phyloP scores from a whole-genome alignment of 2,329 filamentous ascomycete genomes.

The Podosphaera fusca region DNA sequence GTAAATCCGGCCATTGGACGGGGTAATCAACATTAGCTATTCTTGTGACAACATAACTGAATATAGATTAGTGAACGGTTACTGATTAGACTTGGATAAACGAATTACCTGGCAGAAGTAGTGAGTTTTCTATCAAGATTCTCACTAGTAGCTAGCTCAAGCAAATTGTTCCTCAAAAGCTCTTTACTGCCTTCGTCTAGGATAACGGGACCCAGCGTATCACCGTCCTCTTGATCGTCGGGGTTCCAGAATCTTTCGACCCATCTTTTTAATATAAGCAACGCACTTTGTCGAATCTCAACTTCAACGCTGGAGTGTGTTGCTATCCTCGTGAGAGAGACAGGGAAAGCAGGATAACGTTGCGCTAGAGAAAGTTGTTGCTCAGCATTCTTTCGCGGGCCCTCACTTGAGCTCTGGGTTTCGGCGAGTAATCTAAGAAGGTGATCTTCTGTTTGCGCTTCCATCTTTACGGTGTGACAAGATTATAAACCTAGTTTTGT shows the following conservation, averaged over 20 bases:
- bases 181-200: conserved; percentile 53
- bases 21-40: conserved; percentile 87
- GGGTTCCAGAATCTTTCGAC: conserved; percentile 68
- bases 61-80: conserved; percentile 3
- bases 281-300: conserved; percentile 59
- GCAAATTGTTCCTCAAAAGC: conserved; percentile 46
- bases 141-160: conserved; percentile 52
- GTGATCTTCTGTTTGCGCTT: conserved; percentile 61
- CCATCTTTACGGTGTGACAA: conserved; percentile 5
- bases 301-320: conserved; percentile 50
- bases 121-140: conserved; percentile 66
- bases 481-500: no score
- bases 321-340: conserved; percentile 60
- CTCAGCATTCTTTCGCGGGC: conserved; percentile 67
- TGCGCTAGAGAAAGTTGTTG: conserved; percentile 21
- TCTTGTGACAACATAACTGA: conserved; percentile 59
- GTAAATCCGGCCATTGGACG: conserved; percentile 76
- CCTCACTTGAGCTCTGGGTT: conserved; percentile 58
- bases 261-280: conserved; percentile 61
- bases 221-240: conserved; percentile 38
- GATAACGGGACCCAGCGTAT: conserved; percentile 23
- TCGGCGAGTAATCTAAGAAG: conserved; percentile 71
- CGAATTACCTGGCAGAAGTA: conserved; percentile 54
- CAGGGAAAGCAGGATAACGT: conserved; percentile 44
- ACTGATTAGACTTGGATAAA: conserved; percentile 1